Base-by-base conservation (phyloP, 75 land plant genomes). In the Selaginella moellendorffii region DNA sequence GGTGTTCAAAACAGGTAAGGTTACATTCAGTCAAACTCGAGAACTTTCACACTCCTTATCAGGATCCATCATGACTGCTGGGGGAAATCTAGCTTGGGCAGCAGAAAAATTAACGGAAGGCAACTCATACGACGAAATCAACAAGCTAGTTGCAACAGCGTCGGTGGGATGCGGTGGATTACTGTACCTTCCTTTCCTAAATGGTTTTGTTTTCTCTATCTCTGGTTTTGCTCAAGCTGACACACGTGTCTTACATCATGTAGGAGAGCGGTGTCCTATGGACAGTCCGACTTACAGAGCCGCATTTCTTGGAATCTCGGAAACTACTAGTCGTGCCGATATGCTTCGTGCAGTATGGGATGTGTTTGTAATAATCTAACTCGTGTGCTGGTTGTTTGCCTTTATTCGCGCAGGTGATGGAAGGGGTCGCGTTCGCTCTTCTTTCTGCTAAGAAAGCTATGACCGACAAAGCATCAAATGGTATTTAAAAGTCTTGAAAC, bases 51-150 rank as follows among this genome's bases (percentile, higher is more conserved):
- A n/a, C n/a, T n/a, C n/a, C n/a, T 65, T 14, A 52, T 28, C 42
- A 76, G 78, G 78, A 54, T 77, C 79, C 18, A 74, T 77, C 20
- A 77, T 77, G 79, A 77, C 79, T 8, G 79, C 79, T 18, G 79
- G 79, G 22, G 79, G 79, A 53, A 77, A 77, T 63, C 53, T 77
- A 17, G 67, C 79, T 62, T 77, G 79, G 79, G 71, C 77, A 29
- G 77, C 72, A 24, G 53, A 69, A 46, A 77, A 68, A 52, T 30
- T 76, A 17, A 56, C 23, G 8, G 24, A 8, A 5, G 19, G 59
- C 46, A 36, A 5, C 14, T 36, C 46, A 36, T 14, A 5, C 46
- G 58, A 54, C 52, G 28, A 64, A 64, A 53, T 77, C 30, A 76
- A 73, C 26, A 54, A 54, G 1, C 28, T 68, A 56, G 79, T 52